These are phyloP conservation scores for Apiotrichum siamense DNA, from an alignment of 1,284 basidiomycete species.

Conservation along the genomic window DNA sequence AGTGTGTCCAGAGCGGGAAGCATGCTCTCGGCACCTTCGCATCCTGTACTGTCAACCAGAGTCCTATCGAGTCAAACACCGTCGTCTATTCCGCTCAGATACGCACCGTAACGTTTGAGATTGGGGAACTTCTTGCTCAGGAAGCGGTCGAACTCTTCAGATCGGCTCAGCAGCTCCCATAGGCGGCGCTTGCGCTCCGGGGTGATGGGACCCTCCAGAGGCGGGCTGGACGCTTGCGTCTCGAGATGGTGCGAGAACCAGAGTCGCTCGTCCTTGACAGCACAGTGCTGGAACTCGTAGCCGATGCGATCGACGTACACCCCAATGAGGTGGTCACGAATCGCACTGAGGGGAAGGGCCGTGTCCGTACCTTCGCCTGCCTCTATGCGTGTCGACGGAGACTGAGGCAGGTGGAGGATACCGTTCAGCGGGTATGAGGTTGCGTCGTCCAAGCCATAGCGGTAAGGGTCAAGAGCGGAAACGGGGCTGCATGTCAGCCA, in stretches of 20 bases:
- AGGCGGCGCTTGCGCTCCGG: constrained; percentile 54
- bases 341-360: constrained; percentile 53
- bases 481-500: constrained; percentile 49
- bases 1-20: constrained; percentile 71
- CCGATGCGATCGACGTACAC: constrained; percentile 77
- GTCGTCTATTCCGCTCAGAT: no score
- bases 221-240: constrained; percentile 50
- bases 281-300: constrained; percentile 62
- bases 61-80: not conserved
- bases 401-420: constrained; percentile 49
- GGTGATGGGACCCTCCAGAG: constrained; percentile 41
- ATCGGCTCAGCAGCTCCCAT: constrained; percentile 62
- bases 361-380: constrained; percentile 59
- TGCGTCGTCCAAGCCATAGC: constrained; percentile 61
- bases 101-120: constrained; percentile 41
- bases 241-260: constrained; percentile 83
- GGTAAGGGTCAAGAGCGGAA: constrained; percentile 65
- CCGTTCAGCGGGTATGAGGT: constrained; percentile 64
- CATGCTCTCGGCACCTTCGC: constrained; percentile 85
- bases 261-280: constrained; percentile 36
- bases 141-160: constrained; percentile 66
- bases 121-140: constrained; percentile 43
- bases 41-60: constrained; percentile 19
- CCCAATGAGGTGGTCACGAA: constrained; percentile 61
- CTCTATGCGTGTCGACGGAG: constrained; percentile 36